phyloP scores from a whole-genome alignment of 1,139 yeast genomes.

The Saccharomyces hybrid region DNA sequence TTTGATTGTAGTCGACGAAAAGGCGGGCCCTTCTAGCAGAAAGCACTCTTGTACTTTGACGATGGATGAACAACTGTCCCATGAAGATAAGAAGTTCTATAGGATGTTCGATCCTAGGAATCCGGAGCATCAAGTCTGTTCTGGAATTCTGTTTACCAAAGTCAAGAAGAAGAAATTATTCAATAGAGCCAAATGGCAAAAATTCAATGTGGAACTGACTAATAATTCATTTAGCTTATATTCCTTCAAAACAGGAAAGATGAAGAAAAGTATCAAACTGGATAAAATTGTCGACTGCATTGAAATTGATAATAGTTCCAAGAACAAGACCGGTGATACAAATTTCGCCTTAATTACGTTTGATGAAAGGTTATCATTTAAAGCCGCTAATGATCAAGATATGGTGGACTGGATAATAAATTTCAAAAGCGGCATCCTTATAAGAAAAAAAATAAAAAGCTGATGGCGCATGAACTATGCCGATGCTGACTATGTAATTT shows the following conservation, averaged over 20 bases:
- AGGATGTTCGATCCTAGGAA: conserved; percentile 16
- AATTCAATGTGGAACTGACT: conserved; percentile 15
- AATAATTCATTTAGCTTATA: conserved; percentile 12
- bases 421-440: conserved; percentile 18
- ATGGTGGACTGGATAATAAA: conserved; percentile 23
- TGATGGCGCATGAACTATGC: neutral
- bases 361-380: conserved; percentile 17
- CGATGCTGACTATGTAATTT: neutral
- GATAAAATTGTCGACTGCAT: conserved; percentile 19
- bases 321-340: conserved; percentile 9
- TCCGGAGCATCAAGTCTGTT: conserved; percentile 12
- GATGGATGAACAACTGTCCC: conserved; percentile 6
- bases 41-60: neutral
- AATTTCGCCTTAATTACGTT: conserved; percentile 17
- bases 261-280: conserved; percentile 12
- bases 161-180: conserved; percentile 12
- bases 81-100: conserved; percentile 18
- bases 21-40: conserved; percentile 3
- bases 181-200: conserved; percentile 21
- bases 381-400: conserved; percentile 18
- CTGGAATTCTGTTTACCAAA: conserved; percentile 13
- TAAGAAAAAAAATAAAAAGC: conserved; percentile 7
- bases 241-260: conserved; percentile 14
- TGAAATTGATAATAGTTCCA: conserved; percentile 11
- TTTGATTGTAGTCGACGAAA: conserved; percentile 6